These are phyloP conservation scores for Acanthamoeba triangularis DNA, from an alignment of 208 protist genomes.

Conservation along the genomic window DNA sequence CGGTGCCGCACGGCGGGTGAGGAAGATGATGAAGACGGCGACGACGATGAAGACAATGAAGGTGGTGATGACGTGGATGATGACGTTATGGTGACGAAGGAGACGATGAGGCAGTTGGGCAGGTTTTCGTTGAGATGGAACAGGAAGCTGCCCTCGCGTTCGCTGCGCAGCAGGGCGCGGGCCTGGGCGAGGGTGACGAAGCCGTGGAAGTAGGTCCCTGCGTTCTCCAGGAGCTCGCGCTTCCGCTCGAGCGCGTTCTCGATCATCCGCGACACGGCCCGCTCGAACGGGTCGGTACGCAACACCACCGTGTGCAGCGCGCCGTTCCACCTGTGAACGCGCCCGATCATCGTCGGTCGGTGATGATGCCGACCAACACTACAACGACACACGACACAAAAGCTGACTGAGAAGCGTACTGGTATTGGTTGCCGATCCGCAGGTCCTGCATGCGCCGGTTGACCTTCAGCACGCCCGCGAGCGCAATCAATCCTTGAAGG, in stretches of 20 bases:
- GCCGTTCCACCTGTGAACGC: constrained; percentile 9
- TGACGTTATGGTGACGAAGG: not conserved
- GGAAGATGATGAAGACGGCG: not conserved
- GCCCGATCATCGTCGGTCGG: not conserved
- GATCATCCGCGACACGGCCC: constrained; percentile 27
- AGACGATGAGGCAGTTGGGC: constrained; percentile 41
- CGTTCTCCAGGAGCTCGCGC: constrained; percentile 1
- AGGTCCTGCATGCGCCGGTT: constrained; percentile 20
- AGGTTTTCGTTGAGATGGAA: constrained; percentile 32
- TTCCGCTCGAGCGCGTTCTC: constrained; percentile 31
- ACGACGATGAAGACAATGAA: not conserved
- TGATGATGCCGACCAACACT: not conserved
- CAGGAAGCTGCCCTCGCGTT: constrained; percentile 45
- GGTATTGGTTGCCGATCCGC: not conserved
- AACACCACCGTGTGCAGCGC: constrained; percentile 9
- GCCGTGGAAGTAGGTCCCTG: constrained; percentile 33
- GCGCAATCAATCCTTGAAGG: not conserved
- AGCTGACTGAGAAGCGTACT: not conserved
- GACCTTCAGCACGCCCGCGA: not conserved
- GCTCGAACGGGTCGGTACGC: constrained; percentile 15
- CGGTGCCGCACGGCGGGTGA: not conserved
- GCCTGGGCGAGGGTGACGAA: constrained; percentile 15
- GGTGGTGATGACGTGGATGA: too few relatives aligned
- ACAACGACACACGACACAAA: not conserved
- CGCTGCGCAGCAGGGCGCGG: not conserved